Conservation (phyloP, 78 protist genomes). For the Ministeria vibrans region DNA sequence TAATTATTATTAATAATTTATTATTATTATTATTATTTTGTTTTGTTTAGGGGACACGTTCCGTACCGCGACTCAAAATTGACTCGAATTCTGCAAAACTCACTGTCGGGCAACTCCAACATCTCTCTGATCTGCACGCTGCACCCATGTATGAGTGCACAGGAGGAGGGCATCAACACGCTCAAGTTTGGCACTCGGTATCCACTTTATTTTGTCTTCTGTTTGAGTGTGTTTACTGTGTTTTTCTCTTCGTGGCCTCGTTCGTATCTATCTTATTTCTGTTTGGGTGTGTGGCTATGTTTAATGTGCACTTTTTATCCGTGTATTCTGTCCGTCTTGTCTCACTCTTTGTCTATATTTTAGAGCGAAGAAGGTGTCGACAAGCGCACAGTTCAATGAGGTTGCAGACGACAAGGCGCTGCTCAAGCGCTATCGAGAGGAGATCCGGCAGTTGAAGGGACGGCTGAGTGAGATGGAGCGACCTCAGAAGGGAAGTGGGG, state of each 20-base stretch:
- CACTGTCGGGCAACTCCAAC: conserved; percentile 73
- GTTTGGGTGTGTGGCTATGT: conserved; percentile 16
- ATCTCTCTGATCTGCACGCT: conserved; percentile 50
- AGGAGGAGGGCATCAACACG: conserved; percentile 47
- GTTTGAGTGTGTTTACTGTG: background rate
- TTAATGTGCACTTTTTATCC: too few relatives aligned
- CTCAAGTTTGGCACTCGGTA: conserved; percentile 69
- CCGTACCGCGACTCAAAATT: conserved; percentile 74
- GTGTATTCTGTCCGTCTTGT: too few relatives aligned
- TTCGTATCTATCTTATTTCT: background rate
- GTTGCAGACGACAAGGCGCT: conserved; percentile 12
- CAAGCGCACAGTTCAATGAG: conserved; percentile 14
- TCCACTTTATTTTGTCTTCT: too few relatives aligned
- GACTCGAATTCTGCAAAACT: conserved; percentile 62
- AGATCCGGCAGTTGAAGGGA: background rate
- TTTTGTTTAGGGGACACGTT: conserved; percentile 16
- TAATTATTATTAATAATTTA: background rate
- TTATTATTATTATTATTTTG: background rate
- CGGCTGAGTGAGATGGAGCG: background rate
- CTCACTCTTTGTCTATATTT: too few relatives aligned
- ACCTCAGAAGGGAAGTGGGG: background rate
- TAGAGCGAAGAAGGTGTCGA: conserved; percentile 5
- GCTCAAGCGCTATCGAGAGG: background rate
- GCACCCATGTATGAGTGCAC: conserved; percentile 36
- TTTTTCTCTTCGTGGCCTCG: background rate